Base-by-base conservation (phyloP, 306 rosid genomes). In the Vachellia pachyceras region DNA sequence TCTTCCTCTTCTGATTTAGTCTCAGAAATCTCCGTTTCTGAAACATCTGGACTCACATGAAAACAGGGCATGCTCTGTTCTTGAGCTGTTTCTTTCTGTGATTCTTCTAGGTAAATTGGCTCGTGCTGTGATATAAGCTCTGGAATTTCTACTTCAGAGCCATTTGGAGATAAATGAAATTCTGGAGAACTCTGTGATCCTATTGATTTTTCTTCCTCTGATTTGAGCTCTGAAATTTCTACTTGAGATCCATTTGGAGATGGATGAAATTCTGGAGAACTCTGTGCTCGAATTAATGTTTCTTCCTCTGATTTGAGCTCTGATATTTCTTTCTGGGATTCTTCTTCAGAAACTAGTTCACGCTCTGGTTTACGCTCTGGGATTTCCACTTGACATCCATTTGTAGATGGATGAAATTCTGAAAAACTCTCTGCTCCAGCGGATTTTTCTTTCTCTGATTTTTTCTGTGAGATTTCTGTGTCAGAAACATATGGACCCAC, bases 401-500 rank as follows among this genome's bases (percentile, higher is more conserved):
- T 9, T 20, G 39, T n/a, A 42, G 17, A 6, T 5, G 7, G 10
- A 42, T 11, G 55, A 69, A 12, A 41, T 41, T 40, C 25, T 68
- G 0, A 0, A 40, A n/a, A 41, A 41, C 54, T 5, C 10, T 42
- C 37, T 41, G 14, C 5, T 42, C 7, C 10, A 22, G 5, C 10
- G 49, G 44, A 49, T 29, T 47, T 9, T 42, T 69, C 37, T 14
- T 47, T 12, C 35, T 73, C 35, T 49, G 46, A 9, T 33, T 49
- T 72, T 12, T 35, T 10, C 61, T 66, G 55, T 54, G 65, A 66
- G 57, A 57, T 6, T 78, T 66, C 55, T 14, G 5, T 55, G 20
- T 22, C 54, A 5, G 83, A 37, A 47, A 49, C 83, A 55, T 54
- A 44, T 36, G 78, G 84, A 85, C 55, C 87, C 45, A 8, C 50